Evolutionary conservation across 176 grass and related monocot species (phyloP), one percentile per base, ranked within the genome.

Genomic region (Triticum turgidum): DNA sequence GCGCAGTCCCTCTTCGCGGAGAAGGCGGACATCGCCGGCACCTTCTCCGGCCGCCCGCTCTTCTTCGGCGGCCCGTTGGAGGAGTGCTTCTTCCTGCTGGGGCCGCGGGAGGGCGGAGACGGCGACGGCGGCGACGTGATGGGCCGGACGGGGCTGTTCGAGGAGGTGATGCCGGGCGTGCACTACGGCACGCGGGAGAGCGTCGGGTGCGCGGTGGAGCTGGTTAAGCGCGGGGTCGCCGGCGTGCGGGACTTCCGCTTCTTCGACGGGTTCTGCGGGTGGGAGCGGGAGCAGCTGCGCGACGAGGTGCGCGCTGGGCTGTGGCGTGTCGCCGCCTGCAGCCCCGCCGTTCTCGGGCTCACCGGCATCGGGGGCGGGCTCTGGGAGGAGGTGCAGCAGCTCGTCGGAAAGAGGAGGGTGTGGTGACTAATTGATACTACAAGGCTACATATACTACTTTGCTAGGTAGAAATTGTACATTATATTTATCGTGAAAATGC

Each of bases 211-310:
- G 93, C 96, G 0, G 90, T 90, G 0, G 96, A 98, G 93, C 88
- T 98, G 79, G 93, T 93, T 14, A 94, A 92, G 90, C 92, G 96
- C 32, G 86, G 92, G 17, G 84, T 89, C 9, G 88, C 93, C 3
- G 90, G 88, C 37, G 91, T 86, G 11, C 74, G 90, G 24, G 93
- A 98, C 38, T 91, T 98, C 34, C 89, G 90, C 5, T 95, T 98
- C 86, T 98, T 98, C 49, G 93, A 98, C 64, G 96, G 96, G 0
- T 95, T 95, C 85, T 94, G 96, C 67, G 96, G 91, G 38, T 98
- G 96, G 96, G 90, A 92, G 65, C 20, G 77, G 34, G 91, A 91
- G 49, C 93, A 98, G 86, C 82, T 98, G 64, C 79, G 76, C 52
- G 96, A 92, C 62, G 96, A 98, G 84, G 63, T 95, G 14, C 66